These are phyloP conservation scores for Sequoiadendron giganteum DNA, from an alignment of 75 land plant species.

Conservation along the genomic window DNA sequence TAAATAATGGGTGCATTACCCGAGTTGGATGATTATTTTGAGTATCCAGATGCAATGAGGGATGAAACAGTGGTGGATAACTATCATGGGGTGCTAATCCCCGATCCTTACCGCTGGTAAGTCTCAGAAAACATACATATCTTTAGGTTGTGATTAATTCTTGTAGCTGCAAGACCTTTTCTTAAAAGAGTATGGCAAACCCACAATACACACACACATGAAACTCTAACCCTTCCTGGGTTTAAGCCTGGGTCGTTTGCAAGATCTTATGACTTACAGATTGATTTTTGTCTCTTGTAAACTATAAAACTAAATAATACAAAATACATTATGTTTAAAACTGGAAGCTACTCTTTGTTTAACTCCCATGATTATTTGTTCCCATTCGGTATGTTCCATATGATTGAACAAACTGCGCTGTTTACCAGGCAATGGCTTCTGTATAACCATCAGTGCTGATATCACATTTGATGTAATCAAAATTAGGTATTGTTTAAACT, in stretches of 20 bases:
- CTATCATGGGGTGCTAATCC: conserved; percentile 29
- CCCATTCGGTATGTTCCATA: neutral
- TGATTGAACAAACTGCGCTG: neutral
- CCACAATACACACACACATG: neutral
- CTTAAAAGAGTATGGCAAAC: neutral
- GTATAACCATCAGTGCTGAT: neutral
- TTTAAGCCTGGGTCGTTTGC: neutral
- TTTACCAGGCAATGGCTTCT: neutral
- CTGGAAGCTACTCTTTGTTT: neutral
- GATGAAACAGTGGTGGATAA: conserved; percentile 40
- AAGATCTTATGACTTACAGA: neutral
- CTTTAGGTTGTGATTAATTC: neutral
- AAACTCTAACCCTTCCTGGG: neutral
- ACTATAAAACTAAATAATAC: neutral
- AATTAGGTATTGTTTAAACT: neutral
- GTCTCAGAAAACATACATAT: neutral
- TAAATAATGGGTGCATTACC: conserved; percentile 36
- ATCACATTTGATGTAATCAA: neutral
- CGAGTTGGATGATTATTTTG: conserved; percentile 7
- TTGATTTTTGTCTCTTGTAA: neutral
- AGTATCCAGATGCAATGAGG: conserved; percentile 26
- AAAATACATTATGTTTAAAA: neutral
- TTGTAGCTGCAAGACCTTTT: neutral
- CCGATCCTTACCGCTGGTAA: conserved; percentile 53
- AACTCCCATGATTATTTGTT: neutral